Percentiles rank a stretch among this genome's conserved stretches.
Evolutionary conservation across 495 filamentous ascomycete species (phyloP).

Genomic region (Neurospora sp.): DNA sequence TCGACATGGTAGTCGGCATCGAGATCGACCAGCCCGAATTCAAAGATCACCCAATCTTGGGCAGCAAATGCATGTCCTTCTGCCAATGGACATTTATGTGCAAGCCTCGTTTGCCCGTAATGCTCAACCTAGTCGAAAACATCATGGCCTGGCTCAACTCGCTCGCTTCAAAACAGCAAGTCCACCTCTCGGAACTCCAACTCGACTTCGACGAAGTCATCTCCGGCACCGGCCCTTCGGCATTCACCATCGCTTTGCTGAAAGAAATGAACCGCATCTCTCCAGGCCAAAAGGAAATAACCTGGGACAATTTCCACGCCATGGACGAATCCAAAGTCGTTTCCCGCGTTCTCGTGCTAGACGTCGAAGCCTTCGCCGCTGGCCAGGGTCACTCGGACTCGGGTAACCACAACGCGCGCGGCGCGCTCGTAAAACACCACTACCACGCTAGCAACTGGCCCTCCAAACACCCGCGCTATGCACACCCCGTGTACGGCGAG

Average conservation of each 20-base stretch:
- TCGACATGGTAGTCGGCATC: conserved; percentile 51
- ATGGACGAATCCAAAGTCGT: conserved; percentile 45
- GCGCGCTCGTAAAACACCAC: conserved; percentile 50
- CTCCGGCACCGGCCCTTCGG: conserved; percentile 51
- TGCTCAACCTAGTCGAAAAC: conserved; percentile 47
- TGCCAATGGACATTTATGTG: conserved; percentile 59
- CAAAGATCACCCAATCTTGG: conserved; percentile 47
- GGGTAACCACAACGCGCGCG: conserved; percentile 45
- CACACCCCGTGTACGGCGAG: conserved; percentile 49
- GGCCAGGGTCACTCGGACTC: conserved; percentile 54
- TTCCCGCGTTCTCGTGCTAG: conserved; percentile 45
- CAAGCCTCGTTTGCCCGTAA: conserved; percentile 46
- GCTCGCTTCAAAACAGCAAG: conserved; percentile 37
- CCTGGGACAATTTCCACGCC: conserved; percentile 47
- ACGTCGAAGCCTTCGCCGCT: conserved; percentile 51
- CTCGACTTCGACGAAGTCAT: conserved; percentile 57
- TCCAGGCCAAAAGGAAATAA: conserved; percentile 14
- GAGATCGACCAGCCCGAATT: conserved; percentile 54
- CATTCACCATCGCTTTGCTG: conserved; percentile 48
- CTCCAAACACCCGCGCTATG: conserved; percentile 43
- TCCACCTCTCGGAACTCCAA: conserved; percentile 38
- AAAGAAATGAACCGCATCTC: conserved; percentile 37
- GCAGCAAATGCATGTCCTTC: conserved; percentile 47
- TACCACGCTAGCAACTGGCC: conserved; percentile 54
- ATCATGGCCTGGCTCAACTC: conserved; percentile 46